These are phyloP conservation scores for Cladosporium sp. DNA, from an alignment of 2,329 filamentous ascomycete genomes.

Conservation along the genomic window DNA sequence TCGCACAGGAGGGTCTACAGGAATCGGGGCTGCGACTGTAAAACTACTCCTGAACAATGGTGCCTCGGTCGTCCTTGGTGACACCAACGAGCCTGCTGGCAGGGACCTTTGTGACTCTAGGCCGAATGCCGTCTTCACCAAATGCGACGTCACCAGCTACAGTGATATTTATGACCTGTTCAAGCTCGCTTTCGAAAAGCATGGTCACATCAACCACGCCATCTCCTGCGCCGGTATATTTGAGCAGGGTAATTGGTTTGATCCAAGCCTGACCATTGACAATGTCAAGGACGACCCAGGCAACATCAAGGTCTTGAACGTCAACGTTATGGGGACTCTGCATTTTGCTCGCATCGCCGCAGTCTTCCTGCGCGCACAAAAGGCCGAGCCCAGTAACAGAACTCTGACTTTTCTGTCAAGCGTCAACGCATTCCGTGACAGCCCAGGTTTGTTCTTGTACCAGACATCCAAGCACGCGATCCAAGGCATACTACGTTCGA, in stretches of 20 bases:
- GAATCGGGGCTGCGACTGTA: constrained; percentile 38
- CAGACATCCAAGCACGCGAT: constrained; percentile 23
- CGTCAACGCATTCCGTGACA: constrained; percentile 44
- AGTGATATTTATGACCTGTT: constrained; percentile 40
- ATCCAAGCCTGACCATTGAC: constrained; percentile 37
- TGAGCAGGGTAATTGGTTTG: constrained; percentile 40
- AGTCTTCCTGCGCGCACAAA: constrained; percentile 42
- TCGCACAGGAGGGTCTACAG: constrained; percentile 36
- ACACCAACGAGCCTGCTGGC: constrained; percentile 31
- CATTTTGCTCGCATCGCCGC: constrained; percentile 45
- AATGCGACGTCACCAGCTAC: constrained; percentile 41
- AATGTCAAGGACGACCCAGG: constrained; percentile 31
- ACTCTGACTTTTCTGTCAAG: constrained; percentile 41
- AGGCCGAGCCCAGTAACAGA: constrained; percentile 29
- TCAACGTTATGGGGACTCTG: constrained; percentile 43
- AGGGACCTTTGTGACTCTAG: constrained; percentile 18
- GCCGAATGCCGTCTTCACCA: constrained; percentile 24
- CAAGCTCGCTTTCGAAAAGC: constrained; percentile 36
- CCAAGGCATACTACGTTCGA: constrained; percentile 21
- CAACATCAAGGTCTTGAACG: constrained; percentile 37
- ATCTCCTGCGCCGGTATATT: constrained; percentile 42
- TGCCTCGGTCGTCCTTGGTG: constrained; percentile 39
- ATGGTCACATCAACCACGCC: constrained; percentile 42
- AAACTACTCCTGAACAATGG: constrained; percentile 32
- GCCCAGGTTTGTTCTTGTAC: constrained; percentile 44